phyloP scores from a whole-genome alignment of 2,329 filamentous ascomycete species.

The Alternaria arbusti region DNA sequence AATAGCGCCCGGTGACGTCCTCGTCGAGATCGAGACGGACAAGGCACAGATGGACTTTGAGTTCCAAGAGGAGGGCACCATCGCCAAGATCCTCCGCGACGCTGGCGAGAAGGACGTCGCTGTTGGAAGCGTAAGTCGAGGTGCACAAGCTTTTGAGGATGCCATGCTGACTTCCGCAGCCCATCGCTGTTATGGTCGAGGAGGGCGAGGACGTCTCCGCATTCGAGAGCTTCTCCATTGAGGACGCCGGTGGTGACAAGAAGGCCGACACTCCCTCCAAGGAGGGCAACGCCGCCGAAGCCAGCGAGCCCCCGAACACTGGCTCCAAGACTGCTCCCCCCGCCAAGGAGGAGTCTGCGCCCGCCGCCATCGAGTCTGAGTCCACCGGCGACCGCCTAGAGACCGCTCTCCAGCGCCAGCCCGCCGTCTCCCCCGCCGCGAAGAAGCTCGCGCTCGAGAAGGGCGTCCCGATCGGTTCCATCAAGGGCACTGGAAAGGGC shows the following conservation, averaged over 20 bases:
- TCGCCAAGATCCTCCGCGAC: slow-evolving; percentile 93
- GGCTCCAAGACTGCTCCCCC: slow-evolving; percentile 65
- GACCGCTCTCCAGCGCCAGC: slow-evolving; percentile 81
- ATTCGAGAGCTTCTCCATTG: slow-evolving; percentile 86
- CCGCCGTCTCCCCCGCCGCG: slow-evolving; percentile 73
- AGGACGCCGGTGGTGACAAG: slow-evolving; percentile 89
- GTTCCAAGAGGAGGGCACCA: slow-evolving; percentile 95
- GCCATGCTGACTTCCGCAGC: slow-evolving; percentile 62
- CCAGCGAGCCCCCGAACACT: slow-evolving; percentile 65
- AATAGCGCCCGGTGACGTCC: slow-evolving; percentile 88
- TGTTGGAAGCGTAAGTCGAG: slow-evolving; percentile 79
- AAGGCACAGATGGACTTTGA: slow-evolving; percentile 99
- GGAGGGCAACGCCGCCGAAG: slow-evolving; percentile 64
- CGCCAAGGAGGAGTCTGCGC: slow-evolving; percentile 57
- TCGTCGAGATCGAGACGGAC: slow-evolving; percentile 98
- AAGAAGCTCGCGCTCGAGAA: slow-evolving; percentile 86
- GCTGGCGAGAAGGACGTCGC: slow-evolving; percentile 92
- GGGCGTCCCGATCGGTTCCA: slow-evolving; percentile 73
- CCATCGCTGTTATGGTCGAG: slow-evolving; percentile 93
- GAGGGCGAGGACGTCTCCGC: slow-evolving; percentile 85
- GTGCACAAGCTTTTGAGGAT: background rate
- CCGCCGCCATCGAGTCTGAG: slow-evolving; percentile 71
- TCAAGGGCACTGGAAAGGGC: slow-evolving; percentile 87
- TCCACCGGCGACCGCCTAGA: slow-evolving; percentile 79
- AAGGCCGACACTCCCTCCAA: slow-evolving; percentile 68